phyloP scores from a whole-genome alignment of 169 alveolate species.

The Cryptosporidium felis region DNA sequence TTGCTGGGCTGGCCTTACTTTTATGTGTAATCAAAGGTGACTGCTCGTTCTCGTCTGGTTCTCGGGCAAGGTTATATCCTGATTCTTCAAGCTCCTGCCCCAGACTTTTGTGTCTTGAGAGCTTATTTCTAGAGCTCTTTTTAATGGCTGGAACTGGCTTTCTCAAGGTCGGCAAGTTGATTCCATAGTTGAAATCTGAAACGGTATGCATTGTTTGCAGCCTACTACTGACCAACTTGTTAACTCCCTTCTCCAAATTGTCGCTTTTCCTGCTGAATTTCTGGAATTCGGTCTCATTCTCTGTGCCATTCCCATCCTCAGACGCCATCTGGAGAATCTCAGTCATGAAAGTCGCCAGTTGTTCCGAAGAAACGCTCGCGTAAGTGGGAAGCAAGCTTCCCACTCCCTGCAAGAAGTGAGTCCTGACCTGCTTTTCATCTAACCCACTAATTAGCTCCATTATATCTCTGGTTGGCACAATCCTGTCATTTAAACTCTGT shows the following conservation, averaged over 20 bases:
- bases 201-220: constrained; percentile 43
- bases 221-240: constrained; percentile 29
- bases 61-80: constrained; percentile 2
- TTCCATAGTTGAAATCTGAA: not conserved
- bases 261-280: not conserved
- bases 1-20: not conserved
- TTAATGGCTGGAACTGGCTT: constrained; percentile 20
- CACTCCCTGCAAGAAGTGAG: constrained; percentile 48
- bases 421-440: constrained; percentile 22
- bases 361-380: constrained; percentile 55
- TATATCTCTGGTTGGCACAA: constrained; percentile 70
- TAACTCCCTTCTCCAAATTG: not conserved
- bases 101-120: constrained; percentile 3
- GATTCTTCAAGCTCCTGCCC: constrained; percentile 14
- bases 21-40: constrained; percentile 8
- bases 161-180: constrained; percentile 37
- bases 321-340: constrained; percentile 27
- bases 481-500: constrained; percentile 54
- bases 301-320: not conserved
- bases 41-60: constrained; percentile 26
- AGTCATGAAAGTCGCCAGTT: not conserved
- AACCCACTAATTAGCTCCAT: constrained; percentile 32
- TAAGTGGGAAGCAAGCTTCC: constrained; percentile 56
- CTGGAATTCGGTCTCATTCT: not conserved
- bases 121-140: not conserved